Conservation (phyloP, 768 basidiomycete genomes). For the Candolleomyces aberdarensis region DNA sequence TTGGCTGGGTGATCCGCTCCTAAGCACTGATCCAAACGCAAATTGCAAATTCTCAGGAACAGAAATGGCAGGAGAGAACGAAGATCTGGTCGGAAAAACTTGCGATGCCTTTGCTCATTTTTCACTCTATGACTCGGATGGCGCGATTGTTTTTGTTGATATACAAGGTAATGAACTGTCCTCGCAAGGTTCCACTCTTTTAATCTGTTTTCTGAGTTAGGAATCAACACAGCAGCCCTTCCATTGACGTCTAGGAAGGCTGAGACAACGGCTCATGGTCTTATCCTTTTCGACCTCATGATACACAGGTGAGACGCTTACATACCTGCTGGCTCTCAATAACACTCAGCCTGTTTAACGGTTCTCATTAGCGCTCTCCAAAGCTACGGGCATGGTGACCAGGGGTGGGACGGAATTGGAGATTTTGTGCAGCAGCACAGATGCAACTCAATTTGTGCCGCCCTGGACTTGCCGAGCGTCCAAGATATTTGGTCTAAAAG, state of each 20-base stretch:
- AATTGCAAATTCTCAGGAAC: background rate
- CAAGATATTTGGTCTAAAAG: too few relatives aligned
- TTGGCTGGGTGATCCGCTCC: background rate
- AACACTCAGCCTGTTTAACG: background rate
- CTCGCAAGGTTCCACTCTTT: background rate
- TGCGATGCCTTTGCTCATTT: slow-evolving; percentile 15
- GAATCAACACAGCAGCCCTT: background rate
- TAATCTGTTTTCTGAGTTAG: background rate
- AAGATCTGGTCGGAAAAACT: slow-evolving; percentile 9
- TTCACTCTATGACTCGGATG: slow-evolving; percentile 8
- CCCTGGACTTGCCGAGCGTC: background rate
- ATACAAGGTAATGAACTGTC: slow-evolving; percentile 7
- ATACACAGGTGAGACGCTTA: background rate
- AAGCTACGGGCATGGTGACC: background rate
- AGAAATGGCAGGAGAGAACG: background rate
- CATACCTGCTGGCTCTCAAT: background rate
- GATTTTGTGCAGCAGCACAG: background rate
- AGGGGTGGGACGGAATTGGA: background rate
- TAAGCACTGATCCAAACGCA: background rate
- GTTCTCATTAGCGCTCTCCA: background rate
- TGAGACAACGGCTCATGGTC: background rate
- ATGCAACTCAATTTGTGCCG: background rate
- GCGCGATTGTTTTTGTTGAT: slow-evolving; percentile 10
- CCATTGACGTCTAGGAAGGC: background rate
- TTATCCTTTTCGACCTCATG: background rate